phyloP scores from a whole-genome alignment of 352 stramenopile species.

The Phytopythium helicoides region DNA sequence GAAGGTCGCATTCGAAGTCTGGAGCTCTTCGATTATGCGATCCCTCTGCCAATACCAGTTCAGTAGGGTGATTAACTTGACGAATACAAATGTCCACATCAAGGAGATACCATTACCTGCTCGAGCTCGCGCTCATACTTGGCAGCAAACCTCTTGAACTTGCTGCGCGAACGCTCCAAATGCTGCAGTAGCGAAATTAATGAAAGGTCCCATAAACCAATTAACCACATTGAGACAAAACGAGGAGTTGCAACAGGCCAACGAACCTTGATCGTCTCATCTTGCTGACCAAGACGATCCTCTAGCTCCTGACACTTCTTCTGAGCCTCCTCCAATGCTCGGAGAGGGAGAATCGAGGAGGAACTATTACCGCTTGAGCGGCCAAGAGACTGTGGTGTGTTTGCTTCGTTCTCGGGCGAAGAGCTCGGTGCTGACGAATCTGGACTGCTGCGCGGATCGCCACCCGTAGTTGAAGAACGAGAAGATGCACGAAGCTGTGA shows the following conservation, averaged over 20 bases:
- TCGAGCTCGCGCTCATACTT: conserved; percentile 87
- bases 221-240: conserved; percentile 4
- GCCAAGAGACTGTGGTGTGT: conserved; percentile 19
- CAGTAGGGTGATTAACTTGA: neutral
- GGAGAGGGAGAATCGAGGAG: conserved; percentile 61
- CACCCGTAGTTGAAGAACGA: neutral
- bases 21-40: conserved; percentile 42
- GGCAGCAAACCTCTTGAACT: conserved; percentile 83
- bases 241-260: neutral
- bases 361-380: conserved; percentile 18
- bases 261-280: conserved; percentile 76
- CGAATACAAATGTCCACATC: neutral
- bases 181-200: conserved; percentile 40
- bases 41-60: no score
- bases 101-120: conserved; percentile 32
- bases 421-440: conserved; percentile 5
- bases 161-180: conserved; percentile 80
- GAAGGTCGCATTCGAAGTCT: conserved; percentile 43
- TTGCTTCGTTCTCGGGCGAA: conserved; percentile 14
- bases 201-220: neutral
- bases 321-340: conserved; percentile 65
- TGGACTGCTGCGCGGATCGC: neutral
- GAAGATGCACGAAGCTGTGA: conserved; percentile 10
- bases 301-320: conserved; percentile 77
- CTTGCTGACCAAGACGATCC: conserved; percentile 64